These are phyloP conservation scores for Tinospora cordifolia DNA, from an alignment of 164 flowering plant genomes.

Conservation along the genomic window DNA sequence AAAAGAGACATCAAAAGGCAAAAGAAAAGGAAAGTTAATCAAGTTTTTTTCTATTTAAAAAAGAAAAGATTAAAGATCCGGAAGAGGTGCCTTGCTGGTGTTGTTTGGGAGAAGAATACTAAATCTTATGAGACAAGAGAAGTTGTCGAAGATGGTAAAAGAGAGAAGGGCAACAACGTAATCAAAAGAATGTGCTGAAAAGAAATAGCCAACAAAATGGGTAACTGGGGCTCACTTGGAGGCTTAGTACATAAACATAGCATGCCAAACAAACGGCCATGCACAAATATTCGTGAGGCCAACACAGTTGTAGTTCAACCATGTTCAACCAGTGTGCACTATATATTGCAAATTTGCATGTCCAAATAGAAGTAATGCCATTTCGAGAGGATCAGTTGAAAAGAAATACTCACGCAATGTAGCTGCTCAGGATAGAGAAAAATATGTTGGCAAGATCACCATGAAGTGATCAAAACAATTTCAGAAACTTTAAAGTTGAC, in stretches of 20 bases:
- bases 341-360: background rate
- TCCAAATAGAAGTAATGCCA: background rate
- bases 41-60: no score
- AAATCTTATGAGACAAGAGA: background rate
- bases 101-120: background rate
- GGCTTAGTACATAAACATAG: background rate
- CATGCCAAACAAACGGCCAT: background rate
- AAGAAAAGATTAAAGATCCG: background rate
- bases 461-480: no score
- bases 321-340: background rate
- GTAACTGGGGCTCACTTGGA: background rate
- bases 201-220: background rate
- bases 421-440: background rate
- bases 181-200: background rate
- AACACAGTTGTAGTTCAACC: background rate
- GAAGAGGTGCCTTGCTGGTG: background rate
- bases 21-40: background rate
- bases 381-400: background rate
- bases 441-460: no score
- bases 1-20: background rate
- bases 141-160: background rate
- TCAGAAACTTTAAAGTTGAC: background rate
- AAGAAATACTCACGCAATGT: background rate
- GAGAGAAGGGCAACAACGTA: background rate
- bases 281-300: background rate